A percentile compares a stretch with the other conserved stretches of the same genome.
These are phyloP conservation scores for Leishmania turanica DNA, from an alignment of 208 protist genomes.

Conservation along the genomic window DNA sequence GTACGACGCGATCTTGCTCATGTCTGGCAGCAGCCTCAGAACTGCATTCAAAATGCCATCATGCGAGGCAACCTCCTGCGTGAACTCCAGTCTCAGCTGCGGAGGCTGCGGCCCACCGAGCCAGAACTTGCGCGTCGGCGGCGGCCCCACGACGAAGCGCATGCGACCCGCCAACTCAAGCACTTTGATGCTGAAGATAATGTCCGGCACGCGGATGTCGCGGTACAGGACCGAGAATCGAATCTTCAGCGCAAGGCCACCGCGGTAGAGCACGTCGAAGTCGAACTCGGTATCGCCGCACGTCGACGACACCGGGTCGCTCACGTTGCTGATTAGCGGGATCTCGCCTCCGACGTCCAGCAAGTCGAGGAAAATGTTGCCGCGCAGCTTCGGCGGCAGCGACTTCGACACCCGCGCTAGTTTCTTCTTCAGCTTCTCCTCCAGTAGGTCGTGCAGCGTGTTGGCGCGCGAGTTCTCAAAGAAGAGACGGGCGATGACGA, in stretches of 20 bases:
- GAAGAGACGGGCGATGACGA: constrained; percentile 80
- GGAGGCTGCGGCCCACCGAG: constrained; percentile 56
- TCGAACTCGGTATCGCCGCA: constrained; percentile 80
- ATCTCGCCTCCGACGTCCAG: constrained; percentile 80
- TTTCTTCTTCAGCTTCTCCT: constrained; percentile 71
- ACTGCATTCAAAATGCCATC: constrained; percentile 71
- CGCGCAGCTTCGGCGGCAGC: constrained; percentile 61
- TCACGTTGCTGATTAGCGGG: constrained; percentile 71
- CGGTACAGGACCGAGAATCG: constrained; percentile 72
- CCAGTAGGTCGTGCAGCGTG: constrained; percentile 61
- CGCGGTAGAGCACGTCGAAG: constrained; percentile 87
- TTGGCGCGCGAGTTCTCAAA: constrained; percentile 80
- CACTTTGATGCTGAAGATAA: constrained; percentile 77
- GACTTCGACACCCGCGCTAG: constrained; percentile 58
- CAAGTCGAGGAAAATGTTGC: constrained; percentile 65
- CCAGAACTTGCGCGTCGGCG: constrained; percentile 81
- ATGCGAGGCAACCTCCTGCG: constrained; percentile 75
- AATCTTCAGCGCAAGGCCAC: constrained; percentile 68
- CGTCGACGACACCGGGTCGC: constrained; percentile 45
- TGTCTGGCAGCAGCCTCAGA: constrained; percentile 72
- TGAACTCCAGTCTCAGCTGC: constrained; percentile 75
- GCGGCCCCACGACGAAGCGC: constrained; percentile 70
- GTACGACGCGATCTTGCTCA: constrained; percentile 68
- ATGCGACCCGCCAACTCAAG: constrained; percentile 78
- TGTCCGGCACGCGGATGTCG: constrained; percentile 64